Base-by-base conservation (phyloP, 305 asterid genomes). In the Fraxinus floribunda region DNA sequence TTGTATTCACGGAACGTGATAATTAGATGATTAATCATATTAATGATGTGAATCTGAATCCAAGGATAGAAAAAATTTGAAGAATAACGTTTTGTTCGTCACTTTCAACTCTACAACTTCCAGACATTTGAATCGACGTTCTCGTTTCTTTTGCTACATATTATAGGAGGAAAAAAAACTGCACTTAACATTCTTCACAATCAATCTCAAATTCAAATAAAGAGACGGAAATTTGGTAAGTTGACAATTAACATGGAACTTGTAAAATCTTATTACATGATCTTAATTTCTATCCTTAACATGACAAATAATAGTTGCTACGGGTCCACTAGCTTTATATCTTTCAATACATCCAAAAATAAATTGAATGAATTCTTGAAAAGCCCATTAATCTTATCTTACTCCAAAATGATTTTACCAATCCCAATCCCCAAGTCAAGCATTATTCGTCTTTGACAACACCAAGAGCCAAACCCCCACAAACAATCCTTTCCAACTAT, bases 401-500 rank as follows among this genome's bases (percentile, higher is more conserved):
- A 3, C 3, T 29, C 0, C 9, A 15, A 49, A 49, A 77, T 46
- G 15, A 11, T 26, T 44, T 77, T 26, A 3, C 22, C 13, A 55
- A n/a, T 15, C 39, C 26, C 9, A 24, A 7, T 35, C 10, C 39
- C 24, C 0, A 7, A 41, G 30, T n/a, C 15, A 38, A 38, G 18
- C 68, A 76, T 78, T 64, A 46, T 79, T 60, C 60, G 70, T 83
- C 75, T 57, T 79, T 83, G 73, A 78, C 78, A 74, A 74, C 64
- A 49, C 86, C 80, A 83, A 84, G 75, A 83, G 86, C 85, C 85
- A 86, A 79, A 79, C 18, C 36, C 18, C 36, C 38, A 30, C 75
- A 66, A 66, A 22, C 83, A 52, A 81, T 24, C 5, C 57, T 81
- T 57, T n/a, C 57, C 26, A 60, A 16, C 26, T 34, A 78, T 8